phyloP scores from a whole-genome alignment of 495 filamentous ascomycete species.

The Talaromyces stipitatus region DNA sequence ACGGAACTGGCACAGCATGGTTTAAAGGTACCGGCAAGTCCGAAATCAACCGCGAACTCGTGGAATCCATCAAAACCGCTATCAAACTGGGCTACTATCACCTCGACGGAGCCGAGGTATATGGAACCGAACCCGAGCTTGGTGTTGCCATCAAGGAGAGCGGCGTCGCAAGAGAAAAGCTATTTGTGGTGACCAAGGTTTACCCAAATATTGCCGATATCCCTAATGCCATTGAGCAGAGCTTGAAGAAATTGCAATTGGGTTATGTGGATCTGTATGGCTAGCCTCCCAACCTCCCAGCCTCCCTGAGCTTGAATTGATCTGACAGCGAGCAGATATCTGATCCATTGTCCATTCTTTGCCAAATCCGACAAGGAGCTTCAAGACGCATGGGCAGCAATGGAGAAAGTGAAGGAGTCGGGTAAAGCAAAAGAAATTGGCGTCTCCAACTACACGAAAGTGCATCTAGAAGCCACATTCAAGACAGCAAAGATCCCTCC shows the following conservation, averaged over 20 bases:
- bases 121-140: conserved; percentile 10
- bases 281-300: conserved; percentile 69
- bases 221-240: conserved; percentile 55
- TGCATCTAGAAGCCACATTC: conserved; percentile 61
- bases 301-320: conserved; percentile 28
- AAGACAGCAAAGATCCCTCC: conserved; percentile 57
- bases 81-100: conserved; percentile 59
- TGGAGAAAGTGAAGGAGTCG: conserved; percentile 62
- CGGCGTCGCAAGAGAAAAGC: conserved; percentile 51
- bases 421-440: conserved; percentile 74
- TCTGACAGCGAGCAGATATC: conserved; percentile 40
- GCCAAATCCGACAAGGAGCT: conserved; percentile 51
- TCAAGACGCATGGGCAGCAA: conserved; percentile 64
- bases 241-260: conserved; percentile 65
- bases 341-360: conserved; percentile 73
- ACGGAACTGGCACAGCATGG: conserved; percentile 11
- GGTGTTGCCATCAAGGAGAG: conserved; percentile 44
- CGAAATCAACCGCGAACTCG: conserved; percentile 10
- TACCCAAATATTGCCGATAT: conserved; percentile 66
- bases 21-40: conserved; percentile 11
- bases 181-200: conserved; percentile 63
- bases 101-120: conserved; percentile 59
- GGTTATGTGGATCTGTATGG: conserved; percentile 75
- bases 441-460: conserved; percentile 70
- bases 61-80: conserved; percentile 26